A percentile compares a stretch with the other conserved stretches of the same genome.
phyloP scores from a whole-genome alignment of 495 filamentous ascomycete species.

The Penicillium herquei region DNA sequence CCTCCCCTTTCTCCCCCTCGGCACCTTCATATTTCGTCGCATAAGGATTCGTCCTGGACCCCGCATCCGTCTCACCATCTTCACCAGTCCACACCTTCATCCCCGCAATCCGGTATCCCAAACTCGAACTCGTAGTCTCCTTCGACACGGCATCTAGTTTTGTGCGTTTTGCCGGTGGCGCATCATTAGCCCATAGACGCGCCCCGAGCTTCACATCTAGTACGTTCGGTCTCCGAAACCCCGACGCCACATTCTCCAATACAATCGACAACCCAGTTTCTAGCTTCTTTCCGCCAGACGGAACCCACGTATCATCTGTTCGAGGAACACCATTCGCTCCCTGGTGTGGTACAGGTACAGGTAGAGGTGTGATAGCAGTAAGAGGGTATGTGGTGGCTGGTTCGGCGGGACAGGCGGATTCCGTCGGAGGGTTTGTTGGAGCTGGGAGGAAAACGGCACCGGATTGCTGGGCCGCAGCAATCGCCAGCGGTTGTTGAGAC shows the following conservation, averaged over 20 bases:
- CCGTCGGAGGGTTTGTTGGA: constrained; percentile 12
- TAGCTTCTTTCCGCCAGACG: constrained; percentile 56
- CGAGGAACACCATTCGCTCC: constrained; percentile 14
- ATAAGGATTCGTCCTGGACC: constrained; percentile 39
- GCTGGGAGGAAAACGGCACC: constrained; percentile 40
- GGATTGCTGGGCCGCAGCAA: constrained; percentile 41
- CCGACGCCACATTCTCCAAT: constrained; percentile 79
- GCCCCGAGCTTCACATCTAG: constrained; percentile 90
- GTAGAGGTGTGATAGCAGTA: constrained; percentile 5
- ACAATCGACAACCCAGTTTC: constrained; percentile 77
- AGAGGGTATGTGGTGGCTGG: background rate
- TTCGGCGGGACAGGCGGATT: constrained; percentile 1
- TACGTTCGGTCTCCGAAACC: constrained; percentile 86
- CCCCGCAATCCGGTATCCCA: constrained; percentile 87
- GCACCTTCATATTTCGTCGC: constrained; percentile 40
- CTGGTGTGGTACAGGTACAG: constrained; percentile 3
- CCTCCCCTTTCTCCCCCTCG: constrained; percentile 35
- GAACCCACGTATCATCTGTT: constrained; percentile 39
- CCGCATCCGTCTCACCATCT: constrained; percentile 42
- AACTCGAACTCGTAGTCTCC: constrained; percentile 74
- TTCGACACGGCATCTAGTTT: constrained; percentile 76
- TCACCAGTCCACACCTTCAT: constrained; percentile 87
- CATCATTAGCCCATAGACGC: constrained; percentile 82
- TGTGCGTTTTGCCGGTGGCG: constrained; percentile 69
- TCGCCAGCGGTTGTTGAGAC: constrained; percentile 47